phyloP scores from a whole-genome alignment of 2,329 filamentous ascomycete genomes.

The Aspergillus quadrilineatus region DNA sequence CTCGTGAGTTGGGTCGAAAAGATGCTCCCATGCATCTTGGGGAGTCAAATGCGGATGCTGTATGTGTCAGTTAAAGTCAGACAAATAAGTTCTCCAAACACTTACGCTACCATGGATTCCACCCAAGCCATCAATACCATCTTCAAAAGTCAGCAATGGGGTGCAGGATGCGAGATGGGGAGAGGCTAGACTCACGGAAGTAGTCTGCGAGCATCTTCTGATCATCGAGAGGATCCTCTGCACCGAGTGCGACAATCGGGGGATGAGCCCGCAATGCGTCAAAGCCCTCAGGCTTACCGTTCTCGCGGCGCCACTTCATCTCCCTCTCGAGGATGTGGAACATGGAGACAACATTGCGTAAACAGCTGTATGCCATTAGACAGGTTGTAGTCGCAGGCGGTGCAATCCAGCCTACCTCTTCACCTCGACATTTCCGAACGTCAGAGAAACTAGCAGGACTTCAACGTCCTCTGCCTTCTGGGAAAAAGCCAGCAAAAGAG shows the following conservation, averaged over 20 bases:
- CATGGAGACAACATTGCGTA: constrained; percentile 83
- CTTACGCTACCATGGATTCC: constrained; percentile 62
- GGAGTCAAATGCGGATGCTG: constrained; percentile 72
- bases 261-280: constrained; percentile 69
- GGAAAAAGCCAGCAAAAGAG: constrained; percentile 81
- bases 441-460: constrained; percentile 79
- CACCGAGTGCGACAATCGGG: constrained; percentile 82
- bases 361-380: constrained; percentile 57
- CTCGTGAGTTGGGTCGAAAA: constrained; percentile 57
- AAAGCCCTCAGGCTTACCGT: constrained; percentile 69
- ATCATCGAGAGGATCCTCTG: constrained; percentile 80
- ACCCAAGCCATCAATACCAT: constrained; percentile 74
- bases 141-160: constrained; percentile 42
- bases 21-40: constrained; percentile 68
- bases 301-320: constrained; percentile 72
- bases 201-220: constrained; percentile 77
- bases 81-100: background rate
- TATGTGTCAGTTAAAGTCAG: constrained; percentile 13
- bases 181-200: constrained; percentile 67
- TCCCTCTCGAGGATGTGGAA: constrained; percentile 93
- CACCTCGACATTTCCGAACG: constrained; percentile 90
- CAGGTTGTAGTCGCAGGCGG: background rate
- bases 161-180: background rate
- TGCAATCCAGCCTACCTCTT: constrained; percentile 58
- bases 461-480: constrained; percentile 81